Percentiles rank a stretch among this genome's conserved stretches.
These are phyloP conservation scores for Apiospora rasikravindrae DNA, from an alignment of 2,329 filamentous ascomycete species.

Conservation along the genomic window DNA sequence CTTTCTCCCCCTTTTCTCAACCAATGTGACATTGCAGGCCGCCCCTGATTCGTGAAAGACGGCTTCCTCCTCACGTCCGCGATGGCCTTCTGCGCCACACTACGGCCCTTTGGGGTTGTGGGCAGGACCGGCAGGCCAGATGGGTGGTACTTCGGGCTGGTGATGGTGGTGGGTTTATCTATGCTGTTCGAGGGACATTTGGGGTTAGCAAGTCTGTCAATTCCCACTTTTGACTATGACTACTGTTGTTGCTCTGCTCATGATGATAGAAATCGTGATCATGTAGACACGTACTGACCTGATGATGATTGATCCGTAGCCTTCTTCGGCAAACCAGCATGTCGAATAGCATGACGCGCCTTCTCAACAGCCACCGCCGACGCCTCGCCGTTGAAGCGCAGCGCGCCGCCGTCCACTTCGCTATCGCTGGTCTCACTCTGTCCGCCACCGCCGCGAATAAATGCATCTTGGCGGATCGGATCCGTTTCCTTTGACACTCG, in stretches of 20 bases:
- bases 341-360: neutral
- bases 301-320: neutral
- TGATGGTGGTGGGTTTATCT: neutral
- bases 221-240: no score
- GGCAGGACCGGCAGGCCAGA: neutral
- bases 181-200: neutral
- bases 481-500: no score
- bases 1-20: neutral
- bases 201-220: neutral
- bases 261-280: neutral
- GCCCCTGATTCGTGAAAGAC: neutral
- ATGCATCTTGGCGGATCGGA: no score
- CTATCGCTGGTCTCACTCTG: neutral
- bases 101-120: neutral
- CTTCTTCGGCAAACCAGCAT: neutral
- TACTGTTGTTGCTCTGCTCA: no score
- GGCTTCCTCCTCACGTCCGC: neutral
- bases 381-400: neutral
- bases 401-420: neutral
- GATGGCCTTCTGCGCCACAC: slow-evolving; percentile 11
- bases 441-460: neutral
- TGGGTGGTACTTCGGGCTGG: no score
- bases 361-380: neutral
- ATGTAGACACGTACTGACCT: neutral
- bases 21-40: neutral